Conservation (phyloP, 169 alveolate genomes). For the Plasmodium gonderi region DNA sequence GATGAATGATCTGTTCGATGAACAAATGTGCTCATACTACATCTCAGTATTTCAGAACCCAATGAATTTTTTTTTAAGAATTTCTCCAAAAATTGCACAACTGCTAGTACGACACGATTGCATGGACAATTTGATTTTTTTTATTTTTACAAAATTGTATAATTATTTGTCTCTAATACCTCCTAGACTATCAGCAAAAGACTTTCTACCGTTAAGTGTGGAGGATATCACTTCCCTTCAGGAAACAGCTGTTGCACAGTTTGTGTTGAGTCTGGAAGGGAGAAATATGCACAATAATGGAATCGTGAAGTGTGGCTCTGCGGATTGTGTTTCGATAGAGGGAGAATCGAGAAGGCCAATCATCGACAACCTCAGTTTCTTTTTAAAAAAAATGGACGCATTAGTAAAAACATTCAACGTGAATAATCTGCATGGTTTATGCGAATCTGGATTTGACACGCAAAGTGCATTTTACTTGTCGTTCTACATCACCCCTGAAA, state of each 20-base stretch:
- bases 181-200: slow-evolving; percentile 17
- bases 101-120: slow-evolving; percentile 22
- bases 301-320: neutral
- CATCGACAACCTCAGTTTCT: slow-evolving; percentile 2
- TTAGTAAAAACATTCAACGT: slow-evolving; percentile 15
- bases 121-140: slow-evolving; percentile 24
- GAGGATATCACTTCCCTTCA: slow-evolving; percentile 65
- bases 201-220: slow-evolving; percentile 36
- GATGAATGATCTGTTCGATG: slow-evolving; percentile 12
- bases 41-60: slow-evolving; percentile 72
- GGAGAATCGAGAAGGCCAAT: neutral
- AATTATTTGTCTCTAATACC: slow-evolving; percentile 47
- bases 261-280: neutral
- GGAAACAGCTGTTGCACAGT: slow-evolving; percentile 66
- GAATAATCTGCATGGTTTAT: slow-evolving; percentile 9
- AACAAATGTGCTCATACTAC: slow-evolving; percentile 30
- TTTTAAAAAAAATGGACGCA: slow-evolving; percentile 58
- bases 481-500: slow-evolving; percentile 25
- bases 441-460: slow-evolving; percentile 60
- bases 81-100: slow-evolving; percentile 1
- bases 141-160: slow-evolving; percentile 40
- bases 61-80: slow-evolving; percentile 33
- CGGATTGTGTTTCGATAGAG: too few species aligned
- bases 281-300: neutral
- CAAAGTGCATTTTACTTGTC: slow-evolving; percentile 53